Conservation (phyloP, 441 rosid species). For the Theobroma grandiflorum region DNA sequence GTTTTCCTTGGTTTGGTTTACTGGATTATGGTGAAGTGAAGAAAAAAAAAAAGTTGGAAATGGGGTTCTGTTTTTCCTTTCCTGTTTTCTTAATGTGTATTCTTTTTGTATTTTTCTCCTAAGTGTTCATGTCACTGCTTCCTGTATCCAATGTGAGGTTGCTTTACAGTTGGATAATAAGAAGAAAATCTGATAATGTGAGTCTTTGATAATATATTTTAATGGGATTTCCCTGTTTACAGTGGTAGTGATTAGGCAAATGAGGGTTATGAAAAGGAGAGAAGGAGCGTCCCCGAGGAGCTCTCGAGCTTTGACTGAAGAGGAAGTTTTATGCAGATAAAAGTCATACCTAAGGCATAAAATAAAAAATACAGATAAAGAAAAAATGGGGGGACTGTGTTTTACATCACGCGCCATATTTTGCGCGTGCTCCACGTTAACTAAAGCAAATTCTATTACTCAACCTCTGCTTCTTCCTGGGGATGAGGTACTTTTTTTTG, state of each 20-base stretch:
- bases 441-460: too few relatives aligned
- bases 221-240: background rate
- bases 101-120: constrained; percentile 23
- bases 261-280: constrained; percentile 28
- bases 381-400: background rate
- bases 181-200: constrained; percentile 28
- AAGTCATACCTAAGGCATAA: background rate
- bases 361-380: background rate
- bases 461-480: too few relatives aligned
- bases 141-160: constrained; percentile 47
- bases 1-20: background rate
- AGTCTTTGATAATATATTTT: constrained; percentile 7
- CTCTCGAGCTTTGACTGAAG: constrained; percentile 57
- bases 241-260: constrained; percentile 17
- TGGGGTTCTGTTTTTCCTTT: background rate
- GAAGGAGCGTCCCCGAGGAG: constrained; percentile 51
- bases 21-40: constrained; percentile 24
- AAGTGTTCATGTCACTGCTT: background rate
- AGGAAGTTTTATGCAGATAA: constrained; percentile 27
- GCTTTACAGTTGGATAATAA: constrained; percentile 58
- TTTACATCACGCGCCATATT: background rate
- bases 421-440: background rate
- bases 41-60: background rate
- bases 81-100: background rate
- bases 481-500: too few relatives aligned